phyloP scores from a whole-genome alignment of 2,329 filamentous ascomycete genomes.

The Exophiala aquamarina region DNA sequence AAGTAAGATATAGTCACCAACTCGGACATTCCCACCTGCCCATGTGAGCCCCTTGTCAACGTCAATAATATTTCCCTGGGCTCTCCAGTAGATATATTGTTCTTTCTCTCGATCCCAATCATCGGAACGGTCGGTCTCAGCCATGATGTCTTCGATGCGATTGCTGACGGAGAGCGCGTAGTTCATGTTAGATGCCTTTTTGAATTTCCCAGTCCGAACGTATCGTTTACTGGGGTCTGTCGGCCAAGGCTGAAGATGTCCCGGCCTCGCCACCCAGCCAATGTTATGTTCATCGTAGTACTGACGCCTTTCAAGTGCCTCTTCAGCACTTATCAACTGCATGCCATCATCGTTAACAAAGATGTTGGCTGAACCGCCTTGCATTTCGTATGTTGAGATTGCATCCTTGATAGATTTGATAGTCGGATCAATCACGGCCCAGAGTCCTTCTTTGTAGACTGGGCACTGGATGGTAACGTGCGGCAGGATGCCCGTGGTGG shows the following conservation, averaged over 20 bases:
- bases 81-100: slow-evolving; percentile 48
- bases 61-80: slow-evolving; percentile 52
- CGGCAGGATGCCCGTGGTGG: slow-evolving; percentile 37
- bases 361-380: slow-evolving; percentile 40
- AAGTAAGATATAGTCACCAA: slow-evolving; percentile 75
- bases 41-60: slow-evolving; percentile 56
- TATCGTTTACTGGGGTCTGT: slow-evolving; percentile 18
- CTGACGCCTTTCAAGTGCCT: slow-evolving; percentile 44
- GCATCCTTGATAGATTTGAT: slow-evolving; percentile 57
- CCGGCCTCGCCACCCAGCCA: slow-evolving; percentile 51
- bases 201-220: slow-evolving; percentile 62
- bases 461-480: slow-evolving; percentile 77
- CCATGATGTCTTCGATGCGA: slow-evolving; percentile 61
- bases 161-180: slow-evolving; percentile 64
- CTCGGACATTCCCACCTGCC: slow-evolving; percentile 80
- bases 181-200: slow-evolving; percentile 77
- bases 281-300: slow-evolving; percentile 53
- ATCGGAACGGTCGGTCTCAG: slow-evolving; percentile 8
- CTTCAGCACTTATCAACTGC: slow-evolving; percentile 40
- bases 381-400: slow-evolving; percentile 60
- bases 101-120: slow-evolving; percentile 37
- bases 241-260: slow-evolving; percentile 38
- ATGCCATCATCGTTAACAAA: slow-evolving; percentile 43
- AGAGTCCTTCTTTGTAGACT: slow-evolving; percentile 82
- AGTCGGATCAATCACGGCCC: slow-evolving; percentile 62